Conservation (phyloP, 805 yeast genomes). For the Ogataea philodendri region DNA sequence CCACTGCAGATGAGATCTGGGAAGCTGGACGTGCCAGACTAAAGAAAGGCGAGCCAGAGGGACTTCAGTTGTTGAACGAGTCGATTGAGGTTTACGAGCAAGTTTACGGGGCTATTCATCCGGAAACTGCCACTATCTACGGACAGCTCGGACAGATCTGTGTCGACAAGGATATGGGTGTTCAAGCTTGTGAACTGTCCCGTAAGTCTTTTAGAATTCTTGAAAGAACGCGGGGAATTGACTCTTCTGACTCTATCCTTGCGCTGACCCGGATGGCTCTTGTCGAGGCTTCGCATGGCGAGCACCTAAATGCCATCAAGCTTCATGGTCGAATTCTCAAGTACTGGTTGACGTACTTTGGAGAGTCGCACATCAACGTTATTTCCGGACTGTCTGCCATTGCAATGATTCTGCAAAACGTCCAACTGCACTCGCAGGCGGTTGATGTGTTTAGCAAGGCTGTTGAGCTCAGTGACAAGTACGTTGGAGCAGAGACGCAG, state of each 20-base stretch:
- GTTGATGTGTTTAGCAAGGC: conserved; percentile 53
- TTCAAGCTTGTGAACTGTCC: conserved; percentile 60
- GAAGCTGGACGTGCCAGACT: conserved; percentile 50
- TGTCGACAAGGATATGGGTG: conserved; percentile 53
- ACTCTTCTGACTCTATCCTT: conserved; percentile 71
- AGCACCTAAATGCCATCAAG: conserved; percentile 58
- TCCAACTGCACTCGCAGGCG: conserved; percentile 48
- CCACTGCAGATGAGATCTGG: conserved; percentile 72
- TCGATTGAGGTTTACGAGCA: conserved; percentile 75
- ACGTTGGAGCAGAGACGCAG: conserved; percentile 59
- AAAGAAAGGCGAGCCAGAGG: conserved; percentile 46
- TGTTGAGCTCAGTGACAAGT: conserved; percentile 45
- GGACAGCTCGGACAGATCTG: conserved; percentile 63
- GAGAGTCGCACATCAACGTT: conserved; percentile 66
- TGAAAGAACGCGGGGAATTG: conserved; percentile 81
- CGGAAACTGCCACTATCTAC: conserved; percentile 72
- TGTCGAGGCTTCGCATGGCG: conserved; percentile 61
- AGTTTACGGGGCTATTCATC: conserved; percentile 76
- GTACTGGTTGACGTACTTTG: conserved; percentile 57
- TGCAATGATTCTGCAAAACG: conserved; percentile 55
- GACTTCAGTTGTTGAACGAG: conserved; percentile 64
- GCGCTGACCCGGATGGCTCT: conserved; percentile 72
- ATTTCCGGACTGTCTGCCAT: conserved; percentile 61
- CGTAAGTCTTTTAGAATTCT: conserved; percentile 69
- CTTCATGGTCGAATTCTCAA: conserved; percentile 58